Evolutionary conservation across 345 rosid genomes (phyloP), one percentile per base, ranked within the genome.

Genomic region (Lepidium africanum): DNA sequence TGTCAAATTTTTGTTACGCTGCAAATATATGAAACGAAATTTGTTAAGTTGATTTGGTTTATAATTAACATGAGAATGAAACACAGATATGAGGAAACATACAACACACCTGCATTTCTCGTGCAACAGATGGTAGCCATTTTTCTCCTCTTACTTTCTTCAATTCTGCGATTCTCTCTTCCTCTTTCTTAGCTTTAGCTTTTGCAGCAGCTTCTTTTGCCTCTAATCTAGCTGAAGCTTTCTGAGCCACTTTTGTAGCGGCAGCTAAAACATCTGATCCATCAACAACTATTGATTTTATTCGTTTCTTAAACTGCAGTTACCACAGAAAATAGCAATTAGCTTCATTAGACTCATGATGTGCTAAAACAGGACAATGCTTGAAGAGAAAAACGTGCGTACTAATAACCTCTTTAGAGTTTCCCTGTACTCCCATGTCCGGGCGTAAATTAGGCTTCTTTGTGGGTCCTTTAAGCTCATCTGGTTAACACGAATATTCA

Each of bases 61-160:
- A 21, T 21, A 42, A n/a, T 39, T 43, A 42, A 27, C n/a, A 40
- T n/a, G 10, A 64, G 43, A 56, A 48, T 15, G n/a, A 27, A 72
- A 42, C 13, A 42, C 17, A 23, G 23, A 16, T 6, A 60, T 52
- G 62, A 39, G 27, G 17, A 55, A 23, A 13, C n/a, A 7, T 52
- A 19, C 7, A 30, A 10, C n/a, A 45, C 45, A 82, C 81, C 81
- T 75, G 79, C 88, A 84, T 77, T 35, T 76, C 77, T 63, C 59
- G 65, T 38, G 86, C 87, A 66, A 90, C 77, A n/a, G 92, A 82
- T 71, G 91, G 96, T 16, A 91, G 83, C 97, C 99, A 94, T 74
- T 82, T 83, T 74, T 89, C 91, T 35, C 97, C 96, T 69, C 97
- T 78, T n/a, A 79, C 46, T 65, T 63, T 81, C 79, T 85, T 91